Evolutionary conservation across 768 basidiomycete species (phyloP).

Genomic region (Ramaria rubella): DNA sequence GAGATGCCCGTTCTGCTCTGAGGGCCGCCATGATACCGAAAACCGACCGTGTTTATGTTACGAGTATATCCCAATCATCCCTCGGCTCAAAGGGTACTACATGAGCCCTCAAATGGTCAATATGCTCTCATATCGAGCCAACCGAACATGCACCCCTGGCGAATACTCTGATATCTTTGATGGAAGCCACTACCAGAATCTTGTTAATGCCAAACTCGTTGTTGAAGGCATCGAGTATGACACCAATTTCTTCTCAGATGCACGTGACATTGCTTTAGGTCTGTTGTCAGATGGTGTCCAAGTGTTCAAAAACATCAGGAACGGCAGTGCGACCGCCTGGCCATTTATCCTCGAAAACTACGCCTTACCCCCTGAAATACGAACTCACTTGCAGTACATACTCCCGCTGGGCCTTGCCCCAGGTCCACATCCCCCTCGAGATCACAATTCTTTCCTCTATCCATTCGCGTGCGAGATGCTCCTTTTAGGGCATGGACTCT

Average conservation of each 20-base stretch:
- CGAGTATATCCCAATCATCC: conserved; percentile 34
- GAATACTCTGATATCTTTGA: conserved; percentile 33
- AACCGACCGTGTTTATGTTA: conserved; percentile 24
- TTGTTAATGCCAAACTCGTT: neutral
- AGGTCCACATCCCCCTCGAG: neutral
- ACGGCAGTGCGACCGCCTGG: neutral
- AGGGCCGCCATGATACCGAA: conserved; percentile 18
- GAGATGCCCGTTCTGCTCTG: conserved; percentile 32
- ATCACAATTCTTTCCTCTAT: neutral
- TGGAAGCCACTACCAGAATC: conserved; percentile 22
- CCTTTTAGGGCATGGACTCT: conserved; percentile 35
- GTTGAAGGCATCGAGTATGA: neutral
- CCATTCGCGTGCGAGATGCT: conserved; percentile 31
- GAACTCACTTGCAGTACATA: neutral
- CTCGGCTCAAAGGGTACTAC: conserved; percentile 26
- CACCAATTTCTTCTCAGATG: neutral
- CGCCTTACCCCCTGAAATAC: neutral
- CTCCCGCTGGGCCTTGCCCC: neutral
- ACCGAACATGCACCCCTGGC: conserved; percentile 18
- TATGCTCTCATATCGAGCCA: conserved; percentile 24
- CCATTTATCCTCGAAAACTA: neutral
- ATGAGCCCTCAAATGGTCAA: conserved; percentile 16
- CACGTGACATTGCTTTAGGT: neutral
- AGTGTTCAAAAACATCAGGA: neutral
- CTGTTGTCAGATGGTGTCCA: neutral